phyloP scores from a whole-genome alignment of 2,329 filamentous ascomycete genomes.

The Chrysoporthe cubensis region DNA sequence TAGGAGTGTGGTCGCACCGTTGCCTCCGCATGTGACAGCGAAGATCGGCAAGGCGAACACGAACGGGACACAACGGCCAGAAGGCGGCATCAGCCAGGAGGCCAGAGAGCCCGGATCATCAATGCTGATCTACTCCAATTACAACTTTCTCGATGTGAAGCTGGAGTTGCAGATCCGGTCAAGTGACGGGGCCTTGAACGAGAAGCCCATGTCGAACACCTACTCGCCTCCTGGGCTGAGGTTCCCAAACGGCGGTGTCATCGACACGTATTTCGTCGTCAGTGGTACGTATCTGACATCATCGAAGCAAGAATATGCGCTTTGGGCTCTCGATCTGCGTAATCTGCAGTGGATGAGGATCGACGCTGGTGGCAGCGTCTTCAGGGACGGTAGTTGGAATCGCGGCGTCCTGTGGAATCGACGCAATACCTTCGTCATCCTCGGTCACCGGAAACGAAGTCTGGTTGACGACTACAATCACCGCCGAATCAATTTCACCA shows the following conservation, averaged over 20 bases:
- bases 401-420: conserved; percentile 91
- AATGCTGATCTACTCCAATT: conserved; percentile 99
- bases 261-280: conserved; percentile 95
- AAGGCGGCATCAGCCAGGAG: conserved; percentile 57
- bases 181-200: conserved; percentile 79
- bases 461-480: conserved; percentile 98
- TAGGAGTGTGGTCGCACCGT: conserved; percentile 87
- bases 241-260: conserved; percentile 94
- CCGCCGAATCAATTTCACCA: conserved; percentile 94
- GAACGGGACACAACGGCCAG: conserved; percentile 45
- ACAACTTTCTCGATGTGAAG: conserved; percentile 97
- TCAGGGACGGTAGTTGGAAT: conserved; percentile 98
- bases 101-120: conserved; percentile 63
- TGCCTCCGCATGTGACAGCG: conserved; percentile 67
- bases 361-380: conserved; percentile 90
- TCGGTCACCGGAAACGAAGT: conserved; percentile 91
- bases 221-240: conserved; percentile 90
- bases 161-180: conserved; percentile 88
- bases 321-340: conserved; percentile 91
- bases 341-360: conserved; percentile 94
- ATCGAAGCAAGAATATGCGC: conserved; percentile 95
- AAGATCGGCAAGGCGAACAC: conserved; percentile 67
- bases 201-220: conserved; percentile 85
- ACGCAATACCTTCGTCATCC: conserved; percentile 91
- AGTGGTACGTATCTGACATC: conserved; percentile 97